Conservation (phyloP, 2,329 filamentous ascomycete genomes). For the Hypocreales sp. region DNA sequence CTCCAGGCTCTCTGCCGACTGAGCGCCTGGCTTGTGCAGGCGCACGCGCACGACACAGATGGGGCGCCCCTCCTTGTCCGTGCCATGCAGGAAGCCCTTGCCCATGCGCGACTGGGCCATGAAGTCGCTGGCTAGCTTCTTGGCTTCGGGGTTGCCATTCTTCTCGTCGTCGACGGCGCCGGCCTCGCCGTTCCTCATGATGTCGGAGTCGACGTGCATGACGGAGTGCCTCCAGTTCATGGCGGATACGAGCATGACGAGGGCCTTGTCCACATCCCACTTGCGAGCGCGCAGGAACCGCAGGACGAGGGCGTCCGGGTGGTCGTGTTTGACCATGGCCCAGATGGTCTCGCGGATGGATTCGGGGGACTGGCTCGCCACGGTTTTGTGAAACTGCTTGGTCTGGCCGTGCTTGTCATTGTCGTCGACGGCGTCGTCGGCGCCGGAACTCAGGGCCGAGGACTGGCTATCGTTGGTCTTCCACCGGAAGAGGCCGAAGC, state of each 20-base stretch:
- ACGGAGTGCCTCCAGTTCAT: constrained; percentile 80
- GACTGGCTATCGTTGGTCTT: constrained; percentile 36
- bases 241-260: constrained; percentile 88
- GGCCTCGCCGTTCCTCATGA: constrained; percentile 64
- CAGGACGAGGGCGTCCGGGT: constrained; percentile 72
- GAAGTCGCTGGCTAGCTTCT: constrained; percentile 62
- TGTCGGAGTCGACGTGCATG: constrained; percentile 77
- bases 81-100: constrained; percentile 83
- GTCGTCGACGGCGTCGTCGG: constrained; percentile 32
- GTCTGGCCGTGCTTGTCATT: constrained; percentile 91
- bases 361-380: constrained; percentile 64
- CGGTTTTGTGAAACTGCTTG: constrained; percentile 69
- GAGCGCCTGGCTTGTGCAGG: constrained; percentile 68
- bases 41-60: constrained; percentile 76
- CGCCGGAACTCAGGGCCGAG: no score
- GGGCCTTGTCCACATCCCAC: constrained; percentile 87
- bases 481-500: constrained; percentile 52
- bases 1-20: constrained; percentile 69
- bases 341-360: constrained; percentile 70
- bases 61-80: constrained; percentile 70
- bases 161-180: constrained; percentile 45
- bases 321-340: constrained; percentile 89
- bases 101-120: constrained; percentile 72
- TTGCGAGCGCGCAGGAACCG: constrained; percentile 81
- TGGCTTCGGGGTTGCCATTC: constrained; percentile 37